Conservation (phyloP, 169 alveolate genomes). For the Plasmodium inui region DNA sequence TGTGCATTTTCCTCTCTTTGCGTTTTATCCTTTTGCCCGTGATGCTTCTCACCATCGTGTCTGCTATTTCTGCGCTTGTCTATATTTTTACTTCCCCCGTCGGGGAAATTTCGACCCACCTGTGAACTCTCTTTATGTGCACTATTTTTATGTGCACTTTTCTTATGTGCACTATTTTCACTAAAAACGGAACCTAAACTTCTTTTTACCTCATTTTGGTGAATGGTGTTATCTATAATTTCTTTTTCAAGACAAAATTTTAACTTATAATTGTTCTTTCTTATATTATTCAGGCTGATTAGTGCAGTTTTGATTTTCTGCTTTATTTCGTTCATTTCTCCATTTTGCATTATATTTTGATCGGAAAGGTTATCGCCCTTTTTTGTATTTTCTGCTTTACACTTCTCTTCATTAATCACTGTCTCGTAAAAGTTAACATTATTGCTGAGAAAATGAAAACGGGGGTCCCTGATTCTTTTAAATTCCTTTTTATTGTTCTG, state of each 20-base stretch:
- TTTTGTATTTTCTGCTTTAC: slow-evolving; percentile 23
- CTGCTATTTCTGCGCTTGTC: slow-evolving; percentile 3
- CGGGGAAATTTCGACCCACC: neutral
- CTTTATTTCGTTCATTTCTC: slow-evolving; percentile 60
- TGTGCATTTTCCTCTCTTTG: neutral
- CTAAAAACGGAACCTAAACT: slow-evolving; percentile 49
- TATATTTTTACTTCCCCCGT: neutral
- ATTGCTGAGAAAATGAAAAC: slow-evolving; percentile 48
- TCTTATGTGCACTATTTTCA: slow-evolving; percentile 31
- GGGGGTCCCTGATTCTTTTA: slow-evolving; percentile 29
- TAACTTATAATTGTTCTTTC: slow-evolving; percentile 72
- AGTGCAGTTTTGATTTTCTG: slow-evolving; percentile 54
- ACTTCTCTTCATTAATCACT: slow-evolving; percentile 45
- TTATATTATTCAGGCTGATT: slow-evolving; percentile 55
- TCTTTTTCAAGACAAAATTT: slow-evolving; percentile 72
- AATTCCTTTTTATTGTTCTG: slow-evolving; percentile 25
- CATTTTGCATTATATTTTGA: slow-evolving; percentile 54
- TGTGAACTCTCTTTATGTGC: slow-evolving; percentile 17
- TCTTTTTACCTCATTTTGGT: slow-evolving; percentile 71
- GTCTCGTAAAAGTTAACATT: slow-evolving; percentile 75
- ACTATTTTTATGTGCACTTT: slow-evolving; percentile 16
- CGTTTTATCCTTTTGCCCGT: slow-evolving; percentile 1
- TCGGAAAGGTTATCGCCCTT: neutral
- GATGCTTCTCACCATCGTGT: neutral
- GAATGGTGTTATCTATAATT: slow-evolving; percentile 71